A percentile compares a stretch with the other conserved stretches of the same genome.
Evolutionary conservation across 768 basidiomycete species (phyloP).

Genomic region (Trametes sanguinea): DNA sequence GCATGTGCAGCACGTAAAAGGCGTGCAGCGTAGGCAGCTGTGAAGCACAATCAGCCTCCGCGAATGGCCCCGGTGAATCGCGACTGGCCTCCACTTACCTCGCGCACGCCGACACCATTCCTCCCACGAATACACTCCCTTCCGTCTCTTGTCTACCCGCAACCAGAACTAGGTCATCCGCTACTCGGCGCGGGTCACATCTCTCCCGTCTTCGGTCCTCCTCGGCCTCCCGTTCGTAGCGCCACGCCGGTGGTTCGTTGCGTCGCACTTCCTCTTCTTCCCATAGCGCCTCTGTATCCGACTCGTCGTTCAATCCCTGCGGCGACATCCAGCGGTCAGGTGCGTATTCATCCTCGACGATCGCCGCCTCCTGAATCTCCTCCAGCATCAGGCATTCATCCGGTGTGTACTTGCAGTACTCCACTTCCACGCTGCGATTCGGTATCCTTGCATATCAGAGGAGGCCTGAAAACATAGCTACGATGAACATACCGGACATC

Average conservation of each 20-base stretch:
- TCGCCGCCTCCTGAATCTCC: slow-evolving; percentile 2
- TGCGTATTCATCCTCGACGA: neutral
- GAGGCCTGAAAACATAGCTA: too few relatives aligned
- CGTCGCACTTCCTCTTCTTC: neutral
- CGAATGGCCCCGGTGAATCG: too few relatives aligned
- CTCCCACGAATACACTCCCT: neutral
- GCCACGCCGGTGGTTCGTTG: neutral
- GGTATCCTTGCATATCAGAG: too few relatives aligned
- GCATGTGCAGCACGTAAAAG: too few relatives aligned
- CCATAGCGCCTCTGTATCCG: neutral
- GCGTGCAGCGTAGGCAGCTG: too few relatives aligned
- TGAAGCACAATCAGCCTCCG: too few relatives aligned
- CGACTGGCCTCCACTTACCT: neutral
- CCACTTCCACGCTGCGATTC: slow-evolving; percentile 8
- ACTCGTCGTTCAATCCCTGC: neutral
- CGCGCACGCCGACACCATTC: neutral
- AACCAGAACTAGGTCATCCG: slow-evolving; percentile 1
- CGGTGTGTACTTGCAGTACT: slow-evolving; percentile 7
- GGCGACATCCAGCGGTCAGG: neutral
- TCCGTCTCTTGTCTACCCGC: neutral
- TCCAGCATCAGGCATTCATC: slow-evolving; percentile 11
- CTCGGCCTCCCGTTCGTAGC: neutral
- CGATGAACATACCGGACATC: slow-evolving; percentile 8
- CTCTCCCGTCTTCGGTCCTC: neutral
- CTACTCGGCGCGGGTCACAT: neutral